Base-by-base conservation (phyloP, 2,329 filamentous ascomycete species). In the Alternaria arborescens region DNA sequence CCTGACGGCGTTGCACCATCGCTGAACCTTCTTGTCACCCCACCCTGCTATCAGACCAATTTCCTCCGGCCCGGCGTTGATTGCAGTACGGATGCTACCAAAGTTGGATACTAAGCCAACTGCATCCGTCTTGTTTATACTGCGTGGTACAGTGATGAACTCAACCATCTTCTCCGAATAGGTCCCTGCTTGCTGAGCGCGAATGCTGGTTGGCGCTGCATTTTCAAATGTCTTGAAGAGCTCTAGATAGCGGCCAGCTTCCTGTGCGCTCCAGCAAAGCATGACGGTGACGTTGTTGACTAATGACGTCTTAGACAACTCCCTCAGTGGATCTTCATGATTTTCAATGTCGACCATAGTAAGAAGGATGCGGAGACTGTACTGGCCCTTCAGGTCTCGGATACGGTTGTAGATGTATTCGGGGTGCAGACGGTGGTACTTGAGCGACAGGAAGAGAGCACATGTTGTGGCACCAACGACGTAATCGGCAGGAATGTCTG, bases 371-470 rank as follows among this genome's bases (percentile, higher is more conserved):
- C 95, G 91, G 20, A 99, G 85, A 67, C 89, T 90, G 81, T 96
- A 98, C 80, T 91, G 92, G 52, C 91, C 92, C 52, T 91, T 91
- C 5, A 99, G 83, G 50, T 89, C 88, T 53, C 91, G 90, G 69
- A 99, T 96, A 58, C 95, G 91, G 24, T 91, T 93, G 82, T 98
- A 98, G 72, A 99, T 93, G 82, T 99, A 99, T 80, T 99, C 95
- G 1, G 95, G 95, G 75, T 99, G 95, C 53, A 99, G 85, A 28
- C 94, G 92, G 79, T 99, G 95, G 79, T 99, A 99, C 79, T 98
- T 99, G 55, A 99, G 86, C 48, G 92, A 96, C 42, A 99, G 83
- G 76, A 98, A 99, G 5, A 99, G 85, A 0, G 92, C 94, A 73
- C 94, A 97, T 7, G 94, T 97, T 0, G 93, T 97, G 42, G 87